Evolutionary conservation across 2,329 filamentous ascomycete species (phyloP).

Genomic region (Fusarium praegraminearum): DNA sequence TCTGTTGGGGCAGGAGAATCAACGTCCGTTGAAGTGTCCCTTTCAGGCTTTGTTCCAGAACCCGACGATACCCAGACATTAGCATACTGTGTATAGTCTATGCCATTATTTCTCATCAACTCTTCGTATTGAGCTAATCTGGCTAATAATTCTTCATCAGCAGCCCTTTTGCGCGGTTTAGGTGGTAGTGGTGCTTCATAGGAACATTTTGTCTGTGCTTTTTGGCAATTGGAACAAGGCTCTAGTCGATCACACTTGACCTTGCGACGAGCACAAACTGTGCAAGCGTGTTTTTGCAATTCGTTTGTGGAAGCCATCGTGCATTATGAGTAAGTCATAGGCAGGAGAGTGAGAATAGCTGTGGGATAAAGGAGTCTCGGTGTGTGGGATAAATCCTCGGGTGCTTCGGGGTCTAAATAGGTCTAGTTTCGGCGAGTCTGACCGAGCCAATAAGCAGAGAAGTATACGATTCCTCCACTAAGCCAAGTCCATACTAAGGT

Average conservation of each 20-base stretch:
- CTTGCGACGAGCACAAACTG: constrained; percentile 40
- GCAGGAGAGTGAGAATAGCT: too few relatives aligned
- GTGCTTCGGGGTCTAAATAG: background rate
- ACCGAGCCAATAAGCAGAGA: background rate
- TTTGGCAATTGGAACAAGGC: constrained; percentile 60
- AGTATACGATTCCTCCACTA: background rate
- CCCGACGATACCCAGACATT: constrained; percentile 46
- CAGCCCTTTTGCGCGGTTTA: constrained; percentile 46
- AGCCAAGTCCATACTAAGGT: background rate
- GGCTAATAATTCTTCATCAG: constrained; percentile 45
- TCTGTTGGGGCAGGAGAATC: background rate
- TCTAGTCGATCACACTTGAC: constrained; percentile 54
- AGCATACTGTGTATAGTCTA: constrained; percentile 39
- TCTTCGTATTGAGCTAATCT: constrained; percentile 47
- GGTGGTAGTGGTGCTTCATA: constrained; percentile 40
- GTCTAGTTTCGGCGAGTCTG: background rate
- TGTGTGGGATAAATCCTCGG: background rate
- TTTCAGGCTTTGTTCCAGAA: constrained; percentile 5
- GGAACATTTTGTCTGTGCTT: constrained; percentile 47
- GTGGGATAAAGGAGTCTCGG: background rate
- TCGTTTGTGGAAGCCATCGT: background rate
- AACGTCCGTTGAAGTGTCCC: background rate
- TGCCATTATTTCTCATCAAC: constrained; percentile 44
- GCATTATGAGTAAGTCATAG: background rate
- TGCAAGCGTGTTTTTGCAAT: constrained; percentile 36